phyloP scores from a whole-genome alignment of 1,284 basidiomycete species.

The Puccinia horiana region DNA sequence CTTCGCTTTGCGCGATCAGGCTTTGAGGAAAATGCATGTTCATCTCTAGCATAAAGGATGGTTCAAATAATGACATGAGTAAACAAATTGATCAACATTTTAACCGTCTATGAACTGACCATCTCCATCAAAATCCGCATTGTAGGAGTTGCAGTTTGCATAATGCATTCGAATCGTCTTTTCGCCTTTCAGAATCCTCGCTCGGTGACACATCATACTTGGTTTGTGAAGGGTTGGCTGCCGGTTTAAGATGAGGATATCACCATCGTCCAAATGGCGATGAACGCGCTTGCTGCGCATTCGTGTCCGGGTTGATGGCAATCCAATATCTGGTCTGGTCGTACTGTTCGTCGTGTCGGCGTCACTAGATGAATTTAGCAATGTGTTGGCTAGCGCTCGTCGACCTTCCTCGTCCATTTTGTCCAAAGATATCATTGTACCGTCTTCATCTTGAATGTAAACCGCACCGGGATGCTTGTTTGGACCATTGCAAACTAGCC shows the following conservation, averaged over 20 bases:
- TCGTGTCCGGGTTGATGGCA: constrained; percentile 58
- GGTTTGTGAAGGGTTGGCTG: constrained; percentile 99
- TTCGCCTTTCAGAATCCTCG: constrained; percentile 87
- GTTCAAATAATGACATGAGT: neutral
- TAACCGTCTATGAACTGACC: constrained; percentile 63
- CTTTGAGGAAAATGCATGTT: constrained; percentile 99
- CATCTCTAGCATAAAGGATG: constrained; percentile 71
- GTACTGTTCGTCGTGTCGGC: constrained; percentile 62
- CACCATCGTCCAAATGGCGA: constrained; percentile 90
- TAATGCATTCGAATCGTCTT: constrained; percentile 99
- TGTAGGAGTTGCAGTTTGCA: constrained; percentile 99
- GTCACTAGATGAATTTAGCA: constrained; percentile 83
- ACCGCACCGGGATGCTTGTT: constrained; percentile 88
- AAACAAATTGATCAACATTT: neutral
- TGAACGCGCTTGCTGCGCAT: constrained; percentile 93
- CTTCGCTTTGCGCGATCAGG: constrained; percentile 88
- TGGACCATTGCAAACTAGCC: constrained; percentile 89
- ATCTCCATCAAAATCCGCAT: constrained; percentile 99
- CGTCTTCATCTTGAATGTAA: constrained; percentile 94
- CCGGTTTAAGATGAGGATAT: constrained; percentile 93
- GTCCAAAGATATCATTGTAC: constrained; percentile 78
- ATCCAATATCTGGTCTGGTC: constrained; percentile 62
- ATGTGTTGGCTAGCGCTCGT: constrained; percentile 93
- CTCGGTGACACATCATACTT: constrained; percentile 99
- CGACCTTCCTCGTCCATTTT: constrained; percentile 82